phyloP scores from a whole-genome alignment of 2,329 filamentous ascomycete genomes.

The Chrysoporthe puriensis region DNA sequence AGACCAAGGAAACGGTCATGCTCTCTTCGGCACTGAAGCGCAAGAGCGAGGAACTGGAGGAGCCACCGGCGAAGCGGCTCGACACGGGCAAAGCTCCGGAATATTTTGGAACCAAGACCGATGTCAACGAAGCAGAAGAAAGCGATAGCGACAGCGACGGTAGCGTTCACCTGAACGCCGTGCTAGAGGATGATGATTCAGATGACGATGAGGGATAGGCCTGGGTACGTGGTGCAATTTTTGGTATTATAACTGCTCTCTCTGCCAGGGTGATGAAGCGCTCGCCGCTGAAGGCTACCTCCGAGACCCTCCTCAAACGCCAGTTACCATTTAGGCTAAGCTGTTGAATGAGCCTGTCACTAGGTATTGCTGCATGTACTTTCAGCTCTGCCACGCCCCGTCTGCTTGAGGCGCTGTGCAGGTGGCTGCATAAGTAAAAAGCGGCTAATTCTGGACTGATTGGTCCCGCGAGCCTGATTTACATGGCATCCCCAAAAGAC shows the following conservation, averaged over 20 bases:
- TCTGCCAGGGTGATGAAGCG: neutral
- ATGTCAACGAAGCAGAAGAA: constrained; percentile 32
- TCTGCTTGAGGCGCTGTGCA: neutral
- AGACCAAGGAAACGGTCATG: constrained; percentile 23
- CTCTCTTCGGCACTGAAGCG: constrained; percentile 42
- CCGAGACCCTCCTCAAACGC: neutral
- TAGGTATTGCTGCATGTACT: neutral
- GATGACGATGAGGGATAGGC: constrained; percentile 44
- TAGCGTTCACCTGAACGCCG: constrained; percentile 64
- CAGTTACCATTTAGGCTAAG: neutral
- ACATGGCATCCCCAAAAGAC: too few relatives aligned
- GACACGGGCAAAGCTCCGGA: constrained; percentile 31
- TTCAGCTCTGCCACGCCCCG: neutral
- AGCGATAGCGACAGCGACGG: constrained; percentile 54
- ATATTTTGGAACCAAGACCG: constrained; percentile 18
- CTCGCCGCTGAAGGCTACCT: neutral
- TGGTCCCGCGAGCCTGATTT: too few relatives aligned
- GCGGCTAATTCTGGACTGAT: neutral
- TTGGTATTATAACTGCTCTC: neutral
- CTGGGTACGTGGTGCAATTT: neutral
- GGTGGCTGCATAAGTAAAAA: neutral
- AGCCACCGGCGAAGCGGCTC: constrained; percentile 31
- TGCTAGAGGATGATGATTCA: constrained; percentile 56
- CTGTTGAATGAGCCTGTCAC: neutral
- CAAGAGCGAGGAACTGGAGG: constrained; percentile 48